Base-by-base conservation (phyloP, 441 rosid species). In the Francoa sonchifolia region DNA sequence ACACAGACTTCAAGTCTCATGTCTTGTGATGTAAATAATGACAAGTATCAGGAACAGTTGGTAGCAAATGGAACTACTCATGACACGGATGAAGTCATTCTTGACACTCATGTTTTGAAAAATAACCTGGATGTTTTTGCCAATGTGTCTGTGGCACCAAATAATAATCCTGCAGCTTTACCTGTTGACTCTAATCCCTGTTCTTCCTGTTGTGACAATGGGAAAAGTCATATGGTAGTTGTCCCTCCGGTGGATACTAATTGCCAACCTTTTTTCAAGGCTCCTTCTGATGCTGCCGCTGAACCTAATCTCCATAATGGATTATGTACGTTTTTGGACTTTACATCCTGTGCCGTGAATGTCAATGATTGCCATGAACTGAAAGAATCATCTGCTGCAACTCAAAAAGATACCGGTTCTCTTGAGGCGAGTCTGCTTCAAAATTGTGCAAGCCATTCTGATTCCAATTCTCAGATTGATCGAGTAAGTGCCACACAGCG, bases 391-490 rank as follows among this genome's bases (percentile, higher is more conserved):
- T 22, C 34, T 6, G 5, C 21, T 39, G 25, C 39, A 33, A 19
- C 15, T 23, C 30, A 20, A 32, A 49, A 25, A 7, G 29, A 38
- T 23, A 17, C 31, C 12, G 18, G 19, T 35, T 44, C 52, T 23
- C 16, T 21, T 23, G 22, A 18, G 25, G 41, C 37, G 29, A 2
- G 29, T 29, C 30, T 11, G 33, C 55, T 9, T n/a, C n/a, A n/a
- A n/a, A 39, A 40, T 48, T 33, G 51, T 15, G 36, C 55, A n/a
- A 19, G 31, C 38, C 34, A 22, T 21, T 26, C 42, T 3, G 33
- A 6, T 19, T 32, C 57, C 1, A 23, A 32, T 52, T 55, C 54
- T 23, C 48, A 34, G 39, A 11, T 20, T 42, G 42, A 44, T 12
- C 27, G 29, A 16, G 22, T 42, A 5, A 44, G 19, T 25, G 7